Evolutionary conservation across 2,329 filamentous ascomycete genomes (phyloP).

Genomic region (Ascochyta viciae-villosae): DNA sequence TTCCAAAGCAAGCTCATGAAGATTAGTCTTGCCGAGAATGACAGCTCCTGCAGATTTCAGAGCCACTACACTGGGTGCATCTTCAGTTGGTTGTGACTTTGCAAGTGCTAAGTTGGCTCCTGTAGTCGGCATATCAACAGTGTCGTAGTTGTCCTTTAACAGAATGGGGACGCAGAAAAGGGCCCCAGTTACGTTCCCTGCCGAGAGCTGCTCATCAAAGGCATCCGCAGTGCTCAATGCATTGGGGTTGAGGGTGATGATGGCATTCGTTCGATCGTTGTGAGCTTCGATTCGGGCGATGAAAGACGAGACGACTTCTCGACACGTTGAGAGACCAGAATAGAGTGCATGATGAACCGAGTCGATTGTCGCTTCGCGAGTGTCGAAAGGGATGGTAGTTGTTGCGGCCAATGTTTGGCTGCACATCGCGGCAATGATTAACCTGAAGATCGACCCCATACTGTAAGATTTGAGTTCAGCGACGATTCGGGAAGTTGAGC

Average conservation of each 20-base stretch:
- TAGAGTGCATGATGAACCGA: slow-evolving; percentile 64
- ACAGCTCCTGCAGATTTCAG: slow-evolving; percentile 61
- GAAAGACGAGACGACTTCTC: slow-evolving; percentile 62
- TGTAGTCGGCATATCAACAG: slow-evolving; percentile 63
- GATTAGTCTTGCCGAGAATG: slow-evolving; percentile 64
- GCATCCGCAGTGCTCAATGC: slow-evolving; percentile 58
- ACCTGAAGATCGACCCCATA: not conserved
- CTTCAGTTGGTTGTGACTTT: slow-evolving; percentile 54
- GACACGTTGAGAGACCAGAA: slow-evolving; percentile 61
- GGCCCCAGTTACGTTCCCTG: slow-evolving; percentile 58
- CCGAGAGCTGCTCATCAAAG: slow-evolving; percentile 56
- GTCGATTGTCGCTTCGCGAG: slow-evolving; percentile 65
- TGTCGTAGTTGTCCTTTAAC: slow-evolving; percentile 71
- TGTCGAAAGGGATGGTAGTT: slow-evolving; percentile 55
- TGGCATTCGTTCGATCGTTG: slow-evolving; percentile 65
- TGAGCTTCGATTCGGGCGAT: slow-evolving; percentile 64
- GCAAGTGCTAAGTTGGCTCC: slow-evolving; percentile 61
- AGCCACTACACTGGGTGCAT: slow-evolving; percentile 59
- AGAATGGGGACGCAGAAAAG: slow-evolving; percentile 69
- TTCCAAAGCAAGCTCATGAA: slow-evolving; percentile 70
- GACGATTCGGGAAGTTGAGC: not conserved
- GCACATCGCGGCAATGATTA: slow-evolving; percentile 17
- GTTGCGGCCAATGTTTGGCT: slow-evolving; percentile 9
- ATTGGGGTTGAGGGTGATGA: slow-evolving; percentile 61
- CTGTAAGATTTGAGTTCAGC: slow-evolving; percentile 1